Evolutionary conservation across 2,329 filamentous ascomycete genomes (phyloP).

Genomic region (Ophiocordyceps camponoti-floridani): DNA sequence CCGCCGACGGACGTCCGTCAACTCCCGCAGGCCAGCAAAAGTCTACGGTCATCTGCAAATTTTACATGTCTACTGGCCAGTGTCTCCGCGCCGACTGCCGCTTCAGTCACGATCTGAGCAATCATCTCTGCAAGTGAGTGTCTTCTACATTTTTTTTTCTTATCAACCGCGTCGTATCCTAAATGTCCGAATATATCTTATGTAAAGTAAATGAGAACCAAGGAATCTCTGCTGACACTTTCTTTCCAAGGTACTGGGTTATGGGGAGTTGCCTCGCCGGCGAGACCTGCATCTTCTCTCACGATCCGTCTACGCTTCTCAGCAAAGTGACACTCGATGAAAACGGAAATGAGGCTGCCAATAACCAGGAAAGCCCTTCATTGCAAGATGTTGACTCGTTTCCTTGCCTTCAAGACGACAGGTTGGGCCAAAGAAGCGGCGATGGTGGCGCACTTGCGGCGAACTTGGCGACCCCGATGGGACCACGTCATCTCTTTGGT

Average conservation of each 20-base stretch:
- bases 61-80: slow-evolving; percentile 88
- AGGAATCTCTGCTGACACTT: not conserved
- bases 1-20: slow-evolving; percentile 51
- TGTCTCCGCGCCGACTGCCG: slow-evolving; percentile 91
- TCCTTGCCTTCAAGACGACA: slow-evolving; percentile 49
- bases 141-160: not conserved
- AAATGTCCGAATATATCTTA: too few species aligned
- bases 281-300: slow-evolving; percentile 88
- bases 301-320: slow-evolving; percentile 77
- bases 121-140: slow-evolving; percentile 92
- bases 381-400: slow-evolving; percentile 76
- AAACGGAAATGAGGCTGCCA: slow-evolving; percentile 42
- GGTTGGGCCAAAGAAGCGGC: slow-evolving; percentile 38
- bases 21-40: slow-evolving; percentile 65
- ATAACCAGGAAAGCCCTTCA: slow-evolving; percentile 50
- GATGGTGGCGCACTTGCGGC: slow-evolving; percentile 31
- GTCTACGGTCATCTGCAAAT: slow-evolving; percentile 87
- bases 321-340: slow-evolving; percentile 63
- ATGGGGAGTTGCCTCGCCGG: slow-evolving; percentile 91
- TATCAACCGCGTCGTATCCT: too few species aligned
- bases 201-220: not conserved
- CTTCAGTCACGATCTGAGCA: slow-evolving; percentile 91
- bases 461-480: slow-evolving; percentile 47
- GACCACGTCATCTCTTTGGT: slow-evolving; percentile 44
- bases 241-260: slow-evolving; percentile 64